Percentiles rank a stretch among this genome's conserved stretches.
Evolutionary conservation across 768 basidiomycete species (phyloP).

Genomic region (Panaeolus cyanescens): DNA sequence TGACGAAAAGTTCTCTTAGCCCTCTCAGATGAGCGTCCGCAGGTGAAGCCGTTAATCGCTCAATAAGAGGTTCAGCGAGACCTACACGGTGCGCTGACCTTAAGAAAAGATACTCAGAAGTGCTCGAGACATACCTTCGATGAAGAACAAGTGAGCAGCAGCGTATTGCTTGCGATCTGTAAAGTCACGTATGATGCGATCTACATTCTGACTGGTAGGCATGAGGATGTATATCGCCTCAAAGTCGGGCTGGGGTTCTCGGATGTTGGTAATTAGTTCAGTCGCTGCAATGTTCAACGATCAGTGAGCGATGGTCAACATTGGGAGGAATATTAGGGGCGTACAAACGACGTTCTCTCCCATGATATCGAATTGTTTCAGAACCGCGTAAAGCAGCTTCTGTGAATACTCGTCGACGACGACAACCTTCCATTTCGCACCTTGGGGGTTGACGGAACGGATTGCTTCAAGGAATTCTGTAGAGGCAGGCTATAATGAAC

Average conservation of each 20-base stretch:
- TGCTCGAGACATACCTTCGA: conserved; percentile 61
- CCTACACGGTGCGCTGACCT: conserved; percentile 43
- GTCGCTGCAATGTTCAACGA: conserved; percentile 60
- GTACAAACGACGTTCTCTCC: conserved; percentile 95
- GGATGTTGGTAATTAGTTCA: conserved; percentile 82
- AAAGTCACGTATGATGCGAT: conserved; percentile 89
- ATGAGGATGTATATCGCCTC: conserved; percentile 95
- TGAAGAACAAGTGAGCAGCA: conserved; percentile 88
- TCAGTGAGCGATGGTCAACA: conserved; percentile 6
- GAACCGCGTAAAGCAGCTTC: conserved; percentile 76
- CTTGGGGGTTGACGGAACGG: conserved; percentile 79
- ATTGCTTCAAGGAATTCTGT: conserved; percentile 87
- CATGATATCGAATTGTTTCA: conserved; percentile 92
- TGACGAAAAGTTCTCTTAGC: conserved; percentile 86
- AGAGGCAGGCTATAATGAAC: conserved; percentile 6
- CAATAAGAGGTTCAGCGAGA: conserved; percentile 75
- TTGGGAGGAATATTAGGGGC: conserved; percentile 28
- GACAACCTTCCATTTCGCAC: conserved; percentile 91
- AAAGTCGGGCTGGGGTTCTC: conserved; percentile 81
- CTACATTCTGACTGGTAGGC: conserved; percentile 93
- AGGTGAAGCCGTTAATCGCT: conserved; percentile 70
- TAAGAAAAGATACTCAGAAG: neutral
- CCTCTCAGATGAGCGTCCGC: conserved; percentile 78
- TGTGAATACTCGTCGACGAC: conserved; percentile 95
- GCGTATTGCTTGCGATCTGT: conserved; percentile 67